phyloP scores from a whole-genome alignment of 768 basidiomycete genomes.

The Tricholoma bakamatsutake region DNA sequence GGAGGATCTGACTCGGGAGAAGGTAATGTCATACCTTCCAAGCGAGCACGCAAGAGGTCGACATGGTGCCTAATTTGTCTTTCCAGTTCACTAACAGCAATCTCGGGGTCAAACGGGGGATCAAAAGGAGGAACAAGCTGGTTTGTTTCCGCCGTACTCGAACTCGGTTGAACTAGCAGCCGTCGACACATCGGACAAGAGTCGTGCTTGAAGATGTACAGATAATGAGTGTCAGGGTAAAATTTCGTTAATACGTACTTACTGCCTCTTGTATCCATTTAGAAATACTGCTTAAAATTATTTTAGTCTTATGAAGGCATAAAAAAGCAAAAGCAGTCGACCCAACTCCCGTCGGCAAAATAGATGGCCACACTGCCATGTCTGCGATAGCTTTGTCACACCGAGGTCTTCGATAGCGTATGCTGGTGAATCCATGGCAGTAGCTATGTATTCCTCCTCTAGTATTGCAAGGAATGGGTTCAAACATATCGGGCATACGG shows the following conservation, averaged over 20 bases:
- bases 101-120: constrained; percentile 5
- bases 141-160: background rate
- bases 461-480: constrained; percentile 61
- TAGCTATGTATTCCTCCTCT: constrained; percentile 69
- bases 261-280: constrained; percentile 61
- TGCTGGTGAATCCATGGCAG: constrained; percentile 75
- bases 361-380: constrained; percentile 59
- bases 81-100: constrained; percentile 6
- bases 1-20: background rate
- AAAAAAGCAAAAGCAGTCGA: constrained; percentile 5
- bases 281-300: constrained; percentile 40
- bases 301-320: constrained; percentile 5
- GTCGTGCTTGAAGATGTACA: constrained; percentile 37
- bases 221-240: background rate
- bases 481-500: constrained; percentile 71
- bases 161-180: constrained; percentile 28
- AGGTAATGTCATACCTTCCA: background rate
- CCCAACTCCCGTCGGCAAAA: constrained; percentile 78
- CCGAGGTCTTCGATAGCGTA: constrained; percentile 65
- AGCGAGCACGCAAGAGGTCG: constrained; percentile 5
- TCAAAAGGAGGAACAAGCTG: background rate
- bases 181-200: constrained; percentile 66
- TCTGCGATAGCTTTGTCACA: constrained; percentile 52
- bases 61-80: constrained; percentile 6
- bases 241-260: constrained; percentile 17